Evolutionary conservation across 495 filamentous ascomycete species (phyloP).

Genomic region (Saxispiralis lemnorum): DNA sequence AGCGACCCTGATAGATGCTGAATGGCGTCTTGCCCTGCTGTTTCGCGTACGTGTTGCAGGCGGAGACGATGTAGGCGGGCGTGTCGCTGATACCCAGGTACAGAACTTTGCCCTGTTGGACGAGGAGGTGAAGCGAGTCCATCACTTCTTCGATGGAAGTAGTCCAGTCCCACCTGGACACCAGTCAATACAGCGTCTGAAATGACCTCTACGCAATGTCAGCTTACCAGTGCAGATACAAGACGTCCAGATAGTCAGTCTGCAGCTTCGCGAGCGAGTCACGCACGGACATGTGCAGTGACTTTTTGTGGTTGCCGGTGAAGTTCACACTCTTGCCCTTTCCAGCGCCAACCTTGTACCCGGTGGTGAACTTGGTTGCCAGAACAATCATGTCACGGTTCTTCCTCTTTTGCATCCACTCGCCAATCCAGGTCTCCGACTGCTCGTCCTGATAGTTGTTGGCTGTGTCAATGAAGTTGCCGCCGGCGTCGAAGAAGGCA

Average conservation of each 20-base stretch:
- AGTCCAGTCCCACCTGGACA: constrained; percentile 21
- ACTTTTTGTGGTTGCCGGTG: constrained; percentile 38
- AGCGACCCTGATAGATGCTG: constrained; percentile 46
- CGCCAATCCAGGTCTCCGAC: constrained; percentile 56
- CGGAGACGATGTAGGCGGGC: constrained; percentile 25
- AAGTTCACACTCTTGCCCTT: constrained; percentile 26
- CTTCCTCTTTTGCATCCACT: constrained; percentile 46
- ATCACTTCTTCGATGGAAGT: constrained; percentile 26
- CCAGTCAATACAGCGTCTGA: background rate
- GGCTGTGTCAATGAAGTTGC: constrained; percentile 62
- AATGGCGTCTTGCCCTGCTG: constrained; percentile 40
- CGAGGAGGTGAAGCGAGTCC: constrained; percentile 22
- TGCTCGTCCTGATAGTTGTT: constrained; percentile 45
- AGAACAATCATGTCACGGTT: constrained; percentile 47
- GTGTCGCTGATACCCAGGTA: constrained; percentile 27
- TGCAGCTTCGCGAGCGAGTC: constrained; percentile 41
- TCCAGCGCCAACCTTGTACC: constrained; percentile 10
- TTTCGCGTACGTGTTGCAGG: constrained; percentile 19
- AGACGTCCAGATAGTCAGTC: constrained; percentile 47
- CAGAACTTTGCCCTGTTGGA: constrained; percentile 23
- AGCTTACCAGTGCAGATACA: constrained; percentile 24
- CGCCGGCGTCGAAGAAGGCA: constrained; percentile 43
- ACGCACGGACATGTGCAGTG: constrained; percentile 36
- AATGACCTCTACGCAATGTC: background rate
- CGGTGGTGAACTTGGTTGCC: constrained; percentile 48